Base-by-base conservation (phyloP, 2,329 filamentous ascomycete species). In the Zymoseptoria tritici region DNA sequence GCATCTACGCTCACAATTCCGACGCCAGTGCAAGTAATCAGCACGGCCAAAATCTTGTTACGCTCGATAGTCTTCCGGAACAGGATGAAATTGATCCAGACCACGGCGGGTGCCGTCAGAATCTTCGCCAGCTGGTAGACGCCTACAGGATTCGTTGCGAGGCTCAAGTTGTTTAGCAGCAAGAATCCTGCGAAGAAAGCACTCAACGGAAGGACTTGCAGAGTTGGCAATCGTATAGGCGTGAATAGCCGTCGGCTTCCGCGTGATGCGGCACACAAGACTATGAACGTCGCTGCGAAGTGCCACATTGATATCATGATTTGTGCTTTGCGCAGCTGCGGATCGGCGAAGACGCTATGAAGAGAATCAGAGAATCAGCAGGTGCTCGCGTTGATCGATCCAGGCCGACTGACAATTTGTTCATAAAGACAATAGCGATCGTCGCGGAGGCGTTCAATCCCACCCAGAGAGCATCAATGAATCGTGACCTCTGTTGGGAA, bases 41-140 rank as follows among this genome's bases (percentile, higher is more conserved):
- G 52, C 11, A 59, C 57, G 11, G 57, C 57, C 4, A 59, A 24
- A 16, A 58, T 20, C 24, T 55, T 58, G 11, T 58, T 53, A 8
- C 36, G 51, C 6, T n/a, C 21, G 22, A 58, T 58, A 24, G 26
- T 46, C 24, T 58, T 55, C 16, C 52, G 52, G 46, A 58, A 58
- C 8, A 58, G 52, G 21, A 52, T 11, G 22, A 54, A 55, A 36
- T 58, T 58, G 57, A 58, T 49, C 6, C n/a, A 24, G 1, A 58
- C 52, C 16, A 58, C 57, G 42, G 24, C 24, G 20, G 57, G 57
- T n/a, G 57, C 51, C 13, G 57, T 58, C 3, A 58, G 29, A 53
- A 58, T 58, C 46, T 58, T 58, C 19, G 57, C 54, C 2, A 58
- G 42, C 57, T 58, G 57, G 52, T 58, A 58, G 52, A 58, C 54